Evolutionary conservation across 1,284 basidiomycete species (phyloP), one percentile per base, ranked within the genome.

Genomic region (Ustilago trichophora): DNA sequence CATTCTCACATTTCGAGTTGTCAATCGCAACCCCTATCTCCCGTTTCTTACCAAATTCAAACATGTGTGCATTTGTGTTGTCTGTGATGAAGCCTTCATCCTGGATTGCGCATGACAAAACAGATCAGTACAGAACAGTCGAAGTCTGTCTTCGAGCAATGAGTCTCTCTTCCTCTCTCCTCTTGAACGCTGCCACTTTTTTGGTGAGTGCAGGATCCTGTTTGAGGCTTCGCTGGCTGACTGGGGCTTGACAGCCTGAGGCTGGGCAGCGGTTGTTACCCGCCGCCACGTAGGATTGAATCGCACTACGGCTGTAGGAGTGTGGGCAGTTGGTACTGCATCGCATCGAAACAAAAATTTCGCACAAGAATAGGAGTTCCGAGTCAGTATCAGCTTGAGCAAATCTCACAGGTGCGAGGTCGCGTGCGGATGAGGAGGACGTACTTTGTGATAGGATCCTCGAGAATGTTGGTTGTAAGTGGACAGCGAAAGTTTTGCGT

Each of bases 401-500:
- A n/a, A n/a, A n/a, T n/a, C n/a, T n/a, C n/a, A n/a, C n/a, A n/a
- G n/a, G n/a, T n/a, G n/a, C n/a, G n/a, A n/a, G n/a, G n/a, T n/a
- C n/a, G n/a, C n/a, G n/a, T n/a, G n/a, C n/a, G n/a, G n/a, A n/a
- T n/a, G n/a, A n/a, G n/a, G n/a, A n/a, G n/a, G n/a, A 60, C 53
- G 35, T 57, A 73, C 57, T 59, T 66, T n/a, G 70, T 48, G 10
- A 77, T 32, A 1, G 77, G 76, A 43, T 78, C 69, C 19, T 58
- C 56, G 12, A 78, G 55, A 11, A 77, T 46, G 29, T 59, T 59
- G 5, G 68, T 54, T 0, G 73, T 71, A 18, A 77, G 42, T 1
- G 77, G 77, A 41, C 77, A 78, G 16, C 70, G 54, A 62, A 70
- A 77, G 46, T 76, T 63, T 22, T 63, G 66, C 21, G 52, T 48